Percentiles rank a stretch among this genome's conserved stretches.
phyloP scores from a whole-genome alignment of 148 eudicot species.

The Nyssa sinensis region DNA sequence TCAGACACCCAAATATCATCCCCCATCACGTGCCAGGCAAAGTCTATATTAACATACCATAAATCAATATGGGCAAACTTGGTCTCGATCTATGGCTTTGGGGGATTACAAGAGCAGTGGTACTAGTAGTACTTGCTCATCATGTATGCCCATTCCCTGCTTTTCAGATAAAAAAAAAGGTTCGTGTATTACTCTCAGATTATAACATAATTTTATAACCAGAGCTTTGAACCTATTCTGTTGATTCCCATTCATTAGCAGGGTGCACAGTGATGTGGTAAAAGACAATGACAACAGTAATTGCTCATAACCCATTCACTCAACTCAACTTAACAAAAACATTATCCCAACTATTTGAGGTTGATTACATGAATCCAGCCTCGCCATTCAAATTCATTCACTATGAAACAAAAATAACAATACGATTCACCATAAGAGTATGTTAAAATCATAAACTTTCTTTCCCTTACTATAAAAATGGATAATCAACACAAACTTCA shows the following conservation, averaged over 20 bases:
- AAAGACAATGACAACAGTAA: constrained; percentile 12
- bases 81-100: constrained; percentile 16
- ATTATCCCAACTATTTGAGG: too few relatives aligned
- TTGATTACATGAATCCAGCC: too few relatives aligned
- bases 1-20: constrained; percentile 17
- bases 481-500: too few relatives aligned
- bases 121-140: constrained; percentile 9
- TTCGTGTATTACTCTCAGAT: background rate
- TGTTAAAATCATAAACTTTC: background rate
- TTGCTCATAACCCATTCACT: constrained; percentile 10
- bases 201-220: background rate
- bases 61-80: constrained; percentile 15
- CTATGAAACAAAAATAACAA: constrained; percentile 7
- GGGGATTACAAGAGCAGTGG: constrained; percentile 5
- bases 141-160: background rate
- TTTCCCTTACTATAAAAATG: background rate
- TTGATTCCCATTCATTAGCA: constrained; percentile 23
- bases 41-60: constrained; percentile 14
- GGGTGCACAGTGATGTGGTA: constrained; percentile 16
- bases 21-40: constrained; percentile 35
- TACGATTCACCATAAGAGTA: background rate
- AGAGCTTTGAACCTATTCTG: constrained; percentile 25
- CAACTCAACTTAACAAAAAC: too few relatives aligned
- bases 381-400: too few relatives aligned
- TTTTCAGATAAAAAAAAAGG: background rate